Evolutionary conservation across 768 basidiomycete genomes (phyloP), one percentile per base, ranked within the genome.

Genomic region (Hericium rajendrae): DNA sequence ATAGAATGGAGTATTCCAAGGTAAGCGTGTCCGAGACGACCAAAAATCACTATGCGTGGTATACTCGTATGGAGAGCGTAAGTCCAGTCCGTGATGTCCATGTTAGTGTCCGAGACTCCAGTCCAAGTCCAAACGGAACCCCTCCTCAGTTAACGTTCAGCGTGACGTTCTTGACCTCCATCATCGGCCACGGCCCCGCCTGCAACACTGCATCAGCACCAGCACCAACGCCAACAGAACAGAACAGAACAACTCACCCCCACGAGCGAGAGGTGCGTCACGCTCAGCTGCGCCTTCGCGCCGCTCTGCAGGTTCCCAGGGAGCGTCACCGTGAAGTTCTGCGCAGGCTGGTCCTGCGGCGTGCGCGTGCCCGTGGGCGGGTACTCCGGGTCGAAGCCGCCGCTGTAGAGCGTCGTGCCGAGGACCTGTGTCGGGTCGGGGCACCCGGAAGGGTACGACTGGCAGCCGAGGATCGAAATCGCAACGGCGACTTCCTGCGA

Each of bases 101-200:
- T 46, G 16, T 46, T 18, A 46, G 43, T 46, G 43, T 46, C 43
- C 43, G 43, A n/a, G 43, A 26, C n/a, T 46, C 43, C 43, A n/a
- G 16, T 18, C 43, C 43, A 46, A 46, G 43, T 20, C n/a, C 43
- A 20, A 46, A 46, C 43, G 43, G 20, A n/a, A 9, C 43, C 43
- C 43, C 43, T 6, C 32, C n/a, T n/a, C 11, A 46, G 43, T 46
- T 46, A n/a, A 54, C 39, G 18, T 54, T 54, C 20, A 54, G 8
- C 41, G 53, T 54, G 10, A 54, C 53, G 26, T 54, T 54, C 41
- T 54, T 54, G 6, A 54, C n/a, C 53, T 54, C 53, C n/a, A 54
- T 26, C 39, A 54, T 11, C n/a, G 53, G 53, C n/a, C 13, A 54
- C 26, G 53, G 53, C 16, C 53, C 53, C 15, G 39, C 53, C 53